Base-by-base conservation (phyloP, 2,329 filamentous ascomycete species). In the Zalaria sp. region DNA sequence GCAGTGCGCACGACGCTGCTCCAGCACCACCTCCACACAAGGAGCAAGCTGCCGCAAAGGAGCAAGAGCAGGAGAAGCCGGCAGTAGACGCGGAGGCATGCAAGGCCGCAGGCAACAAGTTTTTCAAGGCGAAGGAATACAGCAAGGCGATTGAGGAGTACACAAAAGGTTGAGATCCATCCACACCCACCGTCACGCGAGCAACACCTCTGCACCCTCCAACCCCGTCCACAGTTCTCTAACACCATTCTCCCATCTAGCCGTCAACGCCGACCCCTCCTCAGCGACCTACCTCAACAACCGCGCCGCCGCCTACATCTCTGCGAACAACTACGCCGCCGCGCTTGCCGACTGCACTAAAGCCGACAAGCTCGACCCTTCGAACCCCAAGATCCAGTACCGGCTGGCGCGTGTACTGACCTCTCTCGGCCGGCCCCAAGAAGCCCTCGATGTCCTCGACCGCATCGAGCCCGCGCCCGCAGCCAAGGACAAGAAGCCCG, bases 101-200 rank as follows among this genome's bases (percentile, higher is more conserved):
- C 74, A 98, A 98, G 71, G 77, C 83, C 53, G 77, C 84, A 2
- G 91, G 91, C 45, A 98, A 98, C 68, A 91, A 91, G 57, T 89
- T 85, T 57, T 98, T 95, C 75, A 96, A 95, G 69, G 84, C 88
- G 49, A 85, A 82, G 59, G 84, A 95, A 56, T 98, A 89, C 61
- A 67, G 72, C 46, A 81, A 83, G 57, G 89, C 91, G 25, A 88
- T 96, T 59, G 75, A 83, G 51, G 86, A 95, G 62, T 98, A 96
- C 62, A 85, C 83, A 52, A 94, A 93, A 76, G 89, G 89, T 94
- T 70, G 45, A 32, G 18, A 18, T 18, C 18, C 18, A 18, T 18
- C 18, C 18, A 18, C 18, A 18, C 2, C 18, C 18, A 18, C 18
- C 18, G 18, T 32, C 29, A 32, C 29, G 29, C 29, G 29, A 32